Evolutionary conservation across 2,329 filamentous ascomycete species (phyloP).

Genomic region (Xylariaceae sp.): DNA sequence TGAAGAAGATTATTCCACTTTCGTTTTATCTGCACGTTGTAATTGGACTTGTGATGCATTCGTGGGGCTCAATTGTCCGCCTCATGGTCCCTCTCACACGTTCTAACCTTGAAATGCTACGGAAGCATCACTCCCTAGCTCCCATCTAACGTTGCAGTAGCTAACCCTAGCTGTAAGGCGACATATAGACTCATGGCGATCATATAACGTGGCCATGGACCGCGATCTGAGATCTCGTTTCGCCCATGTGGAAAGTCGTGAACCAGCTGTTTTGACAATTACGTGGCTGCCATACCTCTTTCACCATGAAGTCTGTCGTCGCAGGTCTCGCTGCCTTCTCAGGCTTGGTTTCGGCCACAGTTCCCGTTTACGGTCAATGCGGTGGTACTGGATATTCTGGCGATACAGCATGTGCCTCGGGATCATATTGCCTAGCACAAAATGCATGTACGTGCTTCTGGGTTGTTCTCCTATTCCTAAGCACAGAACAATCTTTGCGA

Average conservation of each 20-base stretch:
- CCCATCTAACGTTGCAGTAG: constrained; percentile 8
- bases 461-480: too few relatives aligned
- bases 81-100: background rate
- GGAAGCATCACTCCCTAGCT: constrained; percentile 13
- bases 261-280: too few relatives aligned
- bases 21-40: too few relatives aligned
- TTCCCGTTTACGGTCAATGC: constrained; percentile 33
- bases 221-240: background rate
- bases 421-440: constrained; percentile 28
- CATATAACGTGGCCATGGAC: constrained; percentile 2
- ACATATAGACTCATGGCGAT: background rate
- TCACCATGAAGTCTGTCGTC: constrained; percentile 25
- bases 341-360: constrained; percentile 21
- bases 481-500: too few relatives aligned
- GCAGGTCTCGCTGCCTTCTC: constrained; percentile 22
- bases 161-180: background rate
- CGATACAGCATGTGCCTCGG: constrained; percentile 30
- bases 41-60: background rate
- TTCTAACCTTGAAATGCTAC: constrained; percentile 8
- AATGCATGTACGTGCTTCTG: constrained; percentile 25
- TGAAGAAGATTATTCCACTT: too few relatives aligned
- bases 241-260: too few relatives aligned
- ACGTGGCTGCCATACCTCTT: background rate
- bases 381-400: constrained; percentile 34
- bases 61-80: constrained; percentile 15